These are phyloP conservation scores for Suillus luteus DNA, from an alignment of 768 basidiomycete species.

Conservation along the genomic window DNA sequence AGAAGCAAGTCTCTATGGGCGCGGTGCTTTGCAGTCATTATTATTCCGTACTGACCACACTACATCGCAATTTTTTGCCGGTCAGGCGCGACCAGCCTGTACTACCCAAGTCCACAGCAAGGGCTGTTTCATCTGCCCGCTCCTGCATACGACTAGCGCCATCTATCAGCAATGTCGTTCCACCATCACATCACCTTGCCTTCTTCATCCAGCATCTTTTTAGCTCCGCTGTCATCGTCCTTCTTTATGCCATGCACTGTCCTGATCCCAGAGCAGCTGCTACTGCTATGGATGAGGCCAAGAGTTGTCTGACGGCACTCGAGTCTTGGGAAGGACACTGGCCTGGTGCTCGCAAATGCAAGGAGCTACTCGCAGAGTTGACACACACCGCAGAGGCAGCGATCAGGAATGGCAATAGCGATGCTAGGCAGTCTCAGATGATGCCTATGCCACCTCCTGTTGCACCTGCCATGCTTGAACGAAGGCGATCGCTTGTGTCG, in stretches of 20 bases:
- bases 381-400: slow-evolving; percentile 71
- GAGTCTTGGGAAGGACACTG: slow-evolving; percentile 84
- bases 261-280: slow-evolving; percentile 62
- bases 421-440: slow-evolving; percentile 23
- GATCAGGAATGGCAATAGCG: slow-evolving; percentile 40
- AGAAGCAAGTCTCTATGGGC: slow-evolving; percentile 84
- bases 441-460: slow-evolving; percentile 29
- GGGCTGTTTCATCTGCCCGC: slow-evolving; percentile 82
- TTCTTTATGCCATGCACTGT: slow-evolving; percentile 85
- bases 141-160: slow-evolving; percentile 85
- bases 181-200: slow-evolving; percentile 83
- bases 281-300: slow-evolving; percentile 82
- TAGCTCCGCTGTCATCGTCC: slow-evolving; percentile 83
- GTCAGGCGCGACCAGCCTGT: slow-evolving; percentile 71
- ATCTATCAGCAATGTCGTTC: slow-evolving; percentile 81
- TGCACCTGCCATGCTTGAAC: slow-evolving; percentile 44
- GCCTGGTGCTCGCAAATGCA: slow-evolving; percentile 89
- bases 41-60: slow-evolving; percentile 83
- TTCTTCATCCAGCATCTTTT: slow-evolving; percentile 91
- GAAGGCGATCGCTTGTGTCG: slow-evolving; percentile 56
- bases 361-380: slow-evolving; percentile 72
- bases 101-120: slow-evolving; percentile 70
- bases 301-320: slow-evolving; percentile 66
- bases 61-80: slow-evolving; percentile 87
- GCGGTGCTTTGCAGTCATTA: slow-evolving; percentile 87